These are phyloP conservation scores for Collybia mongolica DNA, from an alignment of 768 basidiomycete genomes.

Conservation along the genomic window DNA sequence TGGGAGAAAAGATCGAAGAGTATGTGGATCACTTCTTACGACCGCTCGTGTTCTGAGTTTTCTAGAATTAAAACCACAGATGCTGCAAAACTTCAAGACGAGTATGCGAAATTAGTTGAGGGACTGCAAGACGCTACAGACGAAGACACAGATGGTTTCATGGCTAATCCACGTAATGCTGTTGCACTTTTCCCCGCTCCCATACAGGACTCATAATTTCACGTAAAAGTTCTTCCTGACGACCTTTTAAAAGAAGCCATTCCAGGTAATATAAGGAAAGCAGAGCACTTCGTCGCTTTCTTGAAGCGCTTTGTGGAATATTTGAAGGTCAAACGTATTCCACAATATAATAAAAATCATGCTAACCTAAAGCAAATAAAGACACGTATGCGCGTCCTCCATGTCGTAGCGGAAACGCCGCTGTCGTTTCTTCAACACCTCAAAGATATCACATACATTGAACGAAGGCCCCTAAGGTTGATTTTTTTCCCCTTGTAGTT, in stretches of 20 bases:
- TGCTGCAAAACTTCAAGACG: slow-evolving; percentile 91
- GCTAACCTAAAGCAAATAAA: slow-evolving; percentile 23
- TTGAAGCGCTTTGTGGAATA: slow-evolving; percentile 98
- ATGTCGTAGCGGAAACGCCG: slow-evolving; percentile 98
- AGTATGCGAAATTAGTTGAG: slow-evolving; percentile 93
- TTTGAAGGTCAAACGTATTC: slow-evolving; percentile 65
- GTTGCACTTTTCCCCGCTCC: neutral
- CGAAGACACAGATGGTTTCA: slow-evolving; percentile 78
- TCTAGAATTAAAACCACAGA: slow-evolving; percentile 92
- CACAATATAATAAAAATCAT: too few species aligned
- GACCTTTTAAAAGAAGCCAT: slow-evolving; percentile 94
- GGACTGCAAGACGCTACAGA: slow-evolving; percentile 76
- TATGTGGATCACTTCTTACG: slow-evolving; percentile 33
- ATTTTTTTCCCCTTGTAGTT: slow-evolving; percentile 15
- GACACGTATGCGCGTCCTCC: slow-evolving; percentile 99
- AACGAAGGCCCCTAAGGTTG: slow-evolving; percentile 86
- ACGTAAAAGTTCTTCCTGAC: slow-evolving; percentile 74
- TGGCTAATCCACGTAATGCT: slow-evolving; percentile 80
- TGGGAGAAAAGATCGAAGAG: slow-evolving; percentile 95
- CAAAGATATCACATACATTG: slow-evolving; percentile 98
- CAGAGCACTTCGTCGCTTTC: slow-evolving; percentile 98
- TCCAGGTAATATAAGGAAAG: slow-evolving; percentile 97
- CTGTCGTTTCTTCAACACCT: slow-evolving; percentile 95
- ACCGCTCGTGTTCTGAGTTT: slow-evolving; percentile 2
- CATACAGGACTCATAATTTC: slow-evolving; percentile 1